Conservation (phyloP, 257 asterid species). For the Cruciata laevipes region DNA sequence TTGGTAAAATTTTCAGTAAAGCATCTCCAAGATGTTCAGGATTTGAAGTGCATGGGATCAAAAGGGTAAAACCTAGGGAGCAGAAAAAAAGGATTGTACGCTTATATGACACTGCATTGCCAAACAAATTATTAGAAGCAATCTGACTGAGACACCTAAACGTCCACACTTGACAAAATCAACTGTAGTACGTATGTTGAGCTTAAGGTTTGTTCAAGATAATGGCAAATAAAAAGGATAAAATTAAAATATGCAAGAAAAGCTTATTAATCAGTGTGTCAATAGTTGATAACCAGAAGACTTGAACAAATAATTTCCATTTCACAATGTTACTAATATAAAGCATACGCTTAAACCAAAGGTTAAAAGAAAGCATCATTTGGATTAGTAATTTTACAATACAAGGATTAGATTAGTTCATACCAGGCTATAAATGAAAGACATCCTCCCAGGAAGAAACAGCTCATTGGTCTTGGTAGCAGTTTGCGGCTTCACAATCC, state of each 20-base stretch:
- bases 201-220: not conserved
- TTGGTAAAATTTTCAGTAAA: not conserved
- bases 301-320: not conserved
- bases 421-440: conserved; percentile 87
- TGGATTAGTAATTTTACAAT: not conserved
- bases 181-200: not conserved
- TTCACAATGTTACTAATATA: not conserved
- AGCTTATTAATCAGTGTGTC: not conserved
- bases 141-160: not conserved
- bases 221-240: not conserved
- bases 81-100: not conserved
- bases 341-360: not conserved
- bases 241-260: not conserved
- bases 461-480: conserved; percentile 80
- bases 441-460: conserved; percentile 99
- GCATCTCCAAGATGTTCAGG: not conserved
- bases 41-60: not conserved
- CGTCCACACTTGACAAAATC: not conserved
- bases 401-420: not conserved
- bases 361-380: not conserved
- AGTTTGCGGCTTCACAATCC: conserved; percentile 94
- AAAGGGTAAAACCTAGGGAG: not conserved
- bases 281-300: not conserved
- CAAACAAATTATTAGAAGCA: not conserved
- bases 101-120: not conserved